phyloP scores from a whole-genome alignment of 768 basidiomycete species.

The Hortiboletus campestris region DNA sequence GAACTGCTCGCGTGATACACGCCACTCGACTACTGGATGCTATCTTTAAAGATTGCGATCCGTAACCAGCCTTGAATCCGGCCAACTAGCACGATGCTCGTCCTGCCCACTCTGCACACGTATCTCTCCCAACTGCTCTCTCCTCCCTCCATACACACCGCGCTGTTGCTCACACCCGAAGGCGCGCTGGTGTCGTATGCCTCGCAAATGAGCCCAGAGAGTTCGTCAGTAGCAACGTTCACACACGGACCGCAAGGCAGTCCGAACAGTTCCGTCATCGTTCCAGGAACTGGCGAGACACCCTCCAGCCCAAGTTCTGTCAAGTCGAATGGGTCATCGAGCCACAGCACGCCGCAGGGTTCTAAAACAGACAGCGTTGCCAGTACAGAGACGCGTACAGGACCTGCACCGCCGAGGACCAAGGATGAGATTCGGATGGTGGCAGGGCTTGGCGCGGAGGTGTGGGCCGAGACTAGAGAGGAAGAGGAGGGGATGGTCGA shows the following conservation, averaged over 20 bases:
- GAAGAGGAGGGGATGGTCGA: constrained; percentile 62
- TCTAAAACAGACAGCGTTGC: constrained; percentile 13
- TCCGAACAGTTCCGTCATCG: background rate
- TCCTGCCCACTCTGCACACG: constrained; percentile 63
- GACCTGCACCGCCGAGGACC: constrained; percentile 32
- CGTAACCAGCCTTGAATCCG: background rate
- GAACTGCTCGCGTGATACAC: background rate
- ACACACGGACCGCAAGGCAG: constrained; percentile 6
- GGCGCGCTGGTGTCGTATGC: constrained; percentile 73
- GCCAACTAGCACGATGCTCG: constrained; percentile 49
- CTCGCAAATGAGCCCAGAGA: constrained; percentile 38
- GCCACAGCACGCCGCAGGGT: constrained; percentile 5
- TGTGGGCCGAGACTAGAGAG: constrained; percentile 74
- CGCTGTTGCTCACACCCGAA: constrained; percentile 66
- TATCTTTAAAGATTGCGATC: background rate
- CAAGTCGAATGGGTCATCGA: constrained; percentile 10
- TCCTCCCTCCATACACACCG: constrained; percentile 64
- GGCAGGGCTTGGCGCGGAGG: constrained; percentile 68
- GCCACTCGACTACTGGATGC: background rate
- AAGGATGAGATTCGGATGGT: constrained; percentile 76
- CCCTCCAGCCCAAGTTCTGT: constrained; percentile 13
- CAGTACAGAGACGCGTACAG: constrained; percentile 4
- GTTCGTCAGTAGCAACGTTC: background rate
- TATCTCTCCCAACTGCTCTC: constrained; percentile 62
- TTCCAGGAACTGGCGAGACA: background rate